Evolutionary conservation across 2,329 filamentous ascomycete species (phyloP).

Genomic region (Fusarium camptoceras): DNA sequence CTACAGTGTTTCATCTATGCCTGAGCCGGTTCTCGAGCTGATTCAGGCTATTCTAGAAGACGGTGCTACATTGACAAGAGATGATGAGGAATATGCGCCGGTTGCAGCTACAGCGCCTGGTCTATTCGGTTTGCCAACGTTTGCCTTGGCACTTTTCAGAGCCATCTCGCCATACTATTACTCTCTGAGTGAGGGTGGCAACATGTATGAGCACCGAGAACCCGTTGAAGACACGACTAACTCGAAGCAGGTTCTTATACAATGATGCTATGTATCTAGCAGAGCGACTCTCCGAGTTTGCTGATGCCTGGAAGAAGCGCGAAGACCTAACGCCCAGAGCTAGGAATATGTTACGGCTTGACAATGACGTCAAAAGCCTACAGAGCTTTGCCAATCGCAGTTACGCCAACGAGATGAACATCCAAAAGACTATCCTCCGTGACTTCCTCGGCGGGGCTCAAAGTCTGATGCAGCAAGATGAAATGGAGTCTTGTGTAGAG

Average conservation of each 20-base stretch:
- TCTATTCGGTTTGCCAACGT: conserved; percentile 77
- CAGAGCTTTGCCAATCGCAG: conserved; percentile 71
- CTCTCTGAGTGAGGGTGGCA: conserved; percentile 68
- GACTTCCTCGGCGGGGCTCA: conserved; percentile 71
- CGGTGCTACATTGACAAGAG: conserved; percentile 69
- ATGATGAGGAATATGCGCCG: conserved; percentile 63
- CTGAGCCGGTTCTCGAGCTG: conserved; percentile 78
- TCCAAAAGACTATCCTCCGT: conserved; percentile 70
- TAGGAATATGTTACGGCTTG: conserved; percentile 66
- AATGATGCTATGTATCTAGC: conserved; percentile 75
- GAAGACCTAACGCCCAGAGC: conserved; percentile 64
- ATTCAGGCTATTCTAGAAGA: conserved; percentile 71
- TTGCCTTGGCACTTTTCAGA: conserved; percentile 81
- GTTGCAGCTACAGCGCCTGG: conserved; percentile 76
- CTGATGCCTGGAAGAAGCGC: conserved; percentile 64
- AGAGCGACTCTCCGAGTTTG: conserved; percentile 64
- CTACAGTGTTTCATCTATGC: conserved; percentile 90
- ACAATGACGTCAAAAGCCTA: conserved; percentile 69
- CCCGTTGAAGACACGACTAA: conserved; percentile 6
- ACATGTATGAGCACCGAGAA: conserved; percentile 63
- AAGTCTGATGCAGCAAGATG: conserved; percentile 69
- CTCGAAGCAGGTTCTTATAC: conserved; percentile 67
- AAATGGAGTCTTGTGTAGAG: conserved; percentile 64
- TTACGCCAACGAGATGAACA: conserved; percentile 70
- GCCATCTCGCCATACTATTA: conserved; percentile 83